Base-by-base conservation (phyloP, 768 basidiomycete genomes). In the Cubamyces sp. region DNA sequence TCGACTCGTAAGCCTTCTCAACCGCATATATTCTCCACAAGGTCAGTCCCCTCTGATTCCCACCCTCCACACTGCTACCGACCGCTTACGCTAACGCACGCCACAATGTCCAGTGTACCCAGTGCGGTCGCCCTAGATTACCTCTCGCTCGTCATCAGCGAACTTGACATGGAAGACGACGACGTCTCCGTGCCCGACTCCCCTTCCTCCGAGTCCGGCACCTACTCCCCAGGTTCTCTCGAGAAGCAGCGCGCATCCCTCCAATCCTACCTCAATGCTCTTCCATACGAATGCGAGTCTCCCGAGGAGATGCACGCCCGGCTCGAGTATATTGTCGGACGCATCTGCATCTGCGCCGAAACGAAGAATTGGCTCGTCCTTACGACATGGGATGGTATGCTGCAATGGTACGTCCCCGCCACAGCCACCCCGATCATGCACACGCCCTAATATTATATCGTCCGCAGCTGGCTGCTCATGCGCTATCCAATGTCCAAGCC, bases 281-380 rank as follows among this genome's bases (percentile, higher is more conserved):
- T 91, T 40, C 92, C 91, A 2, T 93, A 92, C 71, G 74, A 85
- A 68, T 86, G 86, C 74, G 91, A 93, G 71, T 77, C 87, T 23
- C 71, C 82, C 49, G 84, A 88, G 62, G 83, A 85, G 55, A 93
- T 94, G 90, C 84, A 88, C 55, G 71, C 75, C 28, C 83, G 84
- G 65, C 81, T 93, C 8, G 87, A 90, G 68, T 70, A 79, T 51
- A 91, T 94, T 65, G 79, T 92, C 11, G 79, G 82, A 46, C 89
- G 83, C 74, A 84, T 94, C 48, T 75, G 79, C 62, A 76, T 91
- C 23, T 89, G 88, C 64, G 87, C 86, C n/a, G 84, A 86, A 71
- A 78, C 87, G 51, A 86, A 85, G 77, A 88, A 90, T 66, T 94
- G 91, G 91, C 76, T 83, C 37, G 78, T 84, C 19, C 78, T 92